Evolutionary conservation across 257 asterid species (phyloP), one percentile per base, ranked within the genome.

Genomic region (Gentiana macrophylla): DNA sequence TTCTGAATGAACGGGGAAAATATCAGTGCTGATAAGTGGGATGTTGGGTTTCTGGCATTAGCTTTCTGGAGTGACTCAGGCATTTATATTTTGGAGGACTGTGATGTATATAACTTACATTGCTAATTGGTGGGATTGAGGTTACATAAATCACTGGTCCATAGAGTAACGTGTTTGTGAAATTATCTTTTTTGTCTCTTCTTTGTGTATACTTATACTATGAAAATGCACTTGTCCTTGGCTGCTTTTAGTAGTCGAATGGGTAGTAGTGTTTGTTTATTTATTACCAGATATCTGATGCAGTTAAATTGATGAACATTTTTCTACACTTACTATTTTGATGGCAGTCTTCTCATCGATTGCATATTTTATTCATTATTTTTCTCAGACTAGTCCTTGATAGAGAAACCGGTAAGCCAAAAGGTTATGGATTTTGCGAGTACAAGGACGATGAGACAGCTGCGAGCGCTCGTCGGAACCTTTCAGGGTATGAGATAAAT

Each of bases 381-480:
- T 52, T 33, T 47, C 41, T 56, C 86, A 90, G 97, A 70, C 77
- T 90, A 74, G 98, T 90, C 61, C 74, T 71, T 52, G 98, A 90
- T 75, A 79, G 94, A 80, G 98, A 90, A 82, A 90, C 95, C 57
- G 98, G 98, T 62, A 90, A 84, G 68, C 94, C 94, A 13, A 90
- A 90, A 78, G 98, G 98, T 54, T 90, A 86, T 70, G 98, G 98
- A 41, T 90, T 90, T 65, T 90, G 98, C 33, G 98, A 90, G 77
- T 90, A 90, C 76, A 90, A 84, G 80, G 98, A 90, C 61, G 98
- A 84, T 69, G 98, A 84, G 76, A 90, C 98, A 12, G 94, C 96
- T 61, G 67, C 81, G 36, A n/a, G n/a, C n/a, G n/a, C n/a, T n/a
- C n/a, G n/a, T 47, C 86, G 95, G 36, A 90, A 90, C 75, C 98